Conservation (phyloP, 306 rosid genomes). For the Urtica urens region DNA sequence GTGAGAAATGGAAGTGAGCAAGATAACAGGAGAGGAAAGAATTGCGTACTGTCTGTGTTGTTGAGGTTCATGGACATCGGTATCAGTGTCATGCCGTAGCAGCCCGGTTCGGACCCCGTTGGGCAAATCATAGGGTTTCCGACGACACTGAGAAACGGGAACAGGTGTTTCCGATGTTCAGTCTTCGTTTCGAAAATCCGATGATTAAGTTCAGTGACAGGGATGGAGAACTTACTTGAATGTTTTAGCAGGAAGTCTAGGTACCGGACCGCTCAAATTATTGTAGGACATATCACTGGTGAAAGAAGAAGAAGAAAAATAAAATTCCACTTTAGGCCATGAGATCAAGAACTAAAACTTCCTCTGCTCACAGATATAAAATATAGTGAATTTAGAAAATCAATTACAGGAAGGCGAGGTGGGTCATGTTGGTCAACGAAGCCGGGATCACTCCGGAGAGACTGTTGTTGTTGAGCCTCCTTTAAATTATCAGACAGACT, state of each 20-base stretch:
- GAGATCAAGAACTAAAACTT: no score
- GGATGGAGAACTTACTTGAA: conserved; percentile 50
- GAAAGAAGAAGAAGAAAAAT: conserved; percentile 25
- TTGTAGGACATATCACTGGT: conserved; percentile 85
- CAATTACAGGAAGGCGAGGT: conserved; percentile 84
- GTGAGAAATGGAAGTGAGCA: conserved; percentile 20
- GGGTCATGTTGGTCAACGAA: conserved; percentile 79
- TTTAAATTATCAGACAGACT: conserved; percentile 24
- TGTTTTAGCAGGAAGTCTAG: conserved; percentile 82
- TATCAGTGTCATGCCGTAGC: conserved; percentile 63
- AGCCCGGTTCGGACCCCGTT: conserved; percentile 66
- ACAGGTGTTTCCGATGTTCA: not conserved
- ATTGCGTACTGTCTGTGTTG: conserved; percentile 45
- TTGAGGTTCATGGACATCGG: conserved; percentile 92
- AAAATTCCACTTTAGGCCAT: no score
- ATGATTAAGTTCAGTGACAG: conserved; percentile 3
- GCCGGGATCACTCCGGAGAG: conserved; percentile 61
- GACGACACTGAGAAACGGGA: conserved; percentile 51
- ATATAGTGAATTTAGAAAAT: no score
- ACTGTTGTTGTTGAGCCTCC: conserved; percentile 95
- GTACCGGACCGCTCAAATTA: conserved; percentile 77
- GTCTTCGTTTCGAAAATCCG: not conserved
- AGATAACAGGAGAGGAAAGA: not conserved
- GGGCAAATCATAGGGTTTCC: conserved; percentile 86
- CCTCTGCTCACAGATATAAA: no score